Base-by-base conservation (phyloP, 164 flowering plant species). In the Warburgia ugandensis region DNA sequence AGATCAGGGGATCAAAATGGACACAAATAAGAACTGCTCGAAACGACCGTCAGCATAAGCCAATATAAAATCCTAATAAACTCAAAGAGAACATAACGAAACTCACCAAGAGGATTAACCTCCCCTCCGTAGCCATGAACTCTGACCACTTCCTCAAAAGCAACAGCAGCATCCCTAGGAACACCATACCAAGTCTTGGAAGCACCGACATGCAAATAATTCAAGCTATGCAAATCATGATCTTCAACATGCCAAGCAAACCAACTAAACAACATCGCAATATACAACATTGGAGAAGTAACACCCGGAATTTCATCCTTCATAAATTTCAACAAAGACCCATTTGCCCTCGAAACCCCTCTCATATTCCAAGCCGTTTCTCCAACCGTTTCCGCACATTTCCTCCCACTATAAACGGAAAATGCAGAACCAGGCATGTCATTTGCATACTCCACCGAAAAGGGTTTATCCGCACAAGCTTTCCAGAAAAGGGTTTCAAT, bases 221-320 rank as follows among this genome's bases (percentile, higher is more conserved):
- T 94, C 82, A 94, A 69, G 66, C 99, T 94, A 56, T 94, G 99
- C 69, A 94, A 68, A 56, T 94, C 99, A 70, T 94, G 99, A 65
- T 94, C 99, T 68, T 94, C 99, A 4, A 85, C 99, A 75, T 94
- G 99, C 99, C 99, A 94, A 60, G 99, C 99, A 62, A 94, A 94
- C 99, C 99, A 94, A 45, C 97, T 89, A 58, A 94, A 89, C 87
- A 94, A 58, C 99, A 94, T 94, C 0, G 91, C 97, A 8, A 94
- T 46, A 63, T 94, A 94, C 42, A 94, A 84, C 99, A 94, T 94
- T 2, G 99, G 97, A 0, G 99, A 94, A 23, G 99, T 94, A n/a
- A 94, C 99, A 0, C 99, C 99, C 0, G 97, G 90, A 31, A 94
- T 89, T 53, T 94, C 99, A 82, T 94, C 96, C 80, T 83, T 89